These are phyloP conservation scores for Pistacia atlantica DNA, from an alignment of 345 rosid genomes.

Conservation along the genomic window DNA sequence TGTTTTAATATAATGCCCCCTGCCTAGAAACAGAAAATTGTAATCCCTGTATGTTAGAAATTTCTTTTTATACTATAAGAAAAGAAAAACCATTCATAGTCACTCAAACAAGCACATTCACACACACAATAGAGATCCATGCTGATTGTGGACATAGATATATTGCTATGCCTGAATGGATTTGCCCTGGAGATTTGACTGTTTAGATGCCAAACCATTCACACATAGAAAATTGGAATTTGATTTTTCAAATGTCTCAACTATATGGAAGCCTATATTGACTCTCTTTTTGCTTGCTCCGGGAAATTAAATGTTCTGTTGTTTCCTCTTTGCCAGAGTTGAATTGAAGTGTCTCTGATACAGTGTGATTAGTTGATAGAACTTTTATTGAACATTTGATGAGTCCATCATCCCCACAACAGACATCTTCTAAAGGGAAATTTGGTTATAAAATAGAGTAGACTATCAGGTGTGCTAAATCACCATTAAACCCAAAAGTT, in stretches of 20 bases:
- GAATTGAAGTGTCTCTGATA: background rate
- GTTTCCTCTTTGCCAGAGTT: background rate
- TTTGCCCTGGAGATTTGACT: background rate
- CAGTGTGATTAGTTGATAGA: background rate
- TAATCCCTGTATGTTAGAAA: background rate
- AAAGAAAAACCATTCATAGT: conserved; percentile 1
- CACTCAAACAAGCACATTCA: background rate
- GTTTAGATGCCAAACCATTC: too few relatives aligned
- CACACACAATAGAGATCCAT: background rate
- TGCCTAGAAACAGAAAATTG: background rate
- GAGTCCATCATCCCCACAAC: background rate
- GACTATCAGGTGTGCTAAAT: background rate
- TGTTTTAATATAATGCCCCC: background rate
- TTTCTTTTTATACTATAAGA: background rate
- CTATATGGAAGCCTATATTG: too few relatives aligned
- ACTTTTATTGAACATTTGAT: background rate
- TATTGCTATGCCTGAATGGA: background rate
- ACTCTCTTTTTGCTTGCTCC: too few relatives aligned
- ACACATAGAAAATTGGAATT: too few relatives aligned
- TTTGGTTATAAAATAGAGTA: too few relatives aligned
- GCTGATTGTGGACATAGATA: background rate
- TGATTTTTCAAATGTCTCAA: too few relatives aligned
- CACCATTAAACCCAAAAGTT: background rate
- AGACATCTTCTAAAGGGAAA: background rate
- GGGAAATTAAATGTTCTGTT: background rate